Conservation (phyloP, 768 basidiomycete genomes). For the Lentinus brumalis region DNA sequence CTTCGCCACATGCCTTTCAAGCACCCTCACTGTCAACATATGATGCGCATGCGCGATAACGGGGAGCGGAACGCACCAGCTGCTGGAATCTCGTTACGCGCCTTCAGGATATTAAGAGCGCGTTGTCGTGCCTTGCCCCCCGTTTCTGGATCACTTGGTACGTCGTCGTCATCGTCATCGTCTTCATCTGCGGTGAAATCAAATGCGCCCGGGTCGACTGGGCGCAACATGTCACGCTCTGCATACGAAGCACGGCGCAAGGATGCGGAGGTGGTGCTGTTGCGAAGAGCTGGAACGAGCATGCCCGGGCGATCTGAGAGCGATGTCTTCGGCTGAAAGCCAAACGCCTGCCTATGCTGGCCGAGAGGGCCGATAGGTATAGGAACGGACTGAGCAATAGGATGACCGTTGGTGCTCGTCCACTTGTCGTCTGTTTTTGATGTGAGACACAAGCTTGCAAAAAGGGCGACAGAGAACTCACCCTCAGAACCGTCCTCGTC, state of each 20-base stretch:
- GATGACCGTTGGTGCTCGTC: conserved; percentile 4
- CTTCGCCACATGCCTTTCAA: conserved; percentile 79
- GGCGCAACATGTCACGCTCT: conserved; percentile 63
- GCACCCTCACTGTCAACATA: conserved; percentile 25
- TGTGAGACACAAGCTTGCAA: neutral
- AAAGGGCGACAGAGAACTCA: neutral
- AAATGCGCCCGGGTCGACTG: conserved; percentile 69
- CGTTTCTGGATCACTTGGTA: conserved; percentile 37
- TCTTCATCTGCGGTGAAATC: conserved; percentile 61
- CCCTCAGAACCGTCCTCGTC: conserved; percentile 16
- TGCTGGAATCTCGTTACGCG: conserved; percentile 62
- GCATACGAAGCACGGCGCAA: conserved; percentile 66
- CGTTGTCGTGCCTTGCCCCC: conserved; percentile 51
- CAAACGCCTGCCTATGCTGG: conserved; percentile 40
- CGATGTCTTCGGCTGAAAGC: conserved; percentile 51
- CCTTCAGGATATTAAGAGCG: conserved; percentile 71
- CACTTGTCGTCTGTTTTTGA: conserved; percentile 13
- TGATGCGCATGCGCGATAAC: neutral
- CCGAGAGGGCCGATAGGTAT: conserved; percentile 52
- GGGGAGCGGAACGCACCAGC: conserved; percentile 23
- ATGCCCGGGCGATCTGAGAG: conserved; percentile 40
- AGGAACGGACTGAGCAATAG: conserved; percentile 60
- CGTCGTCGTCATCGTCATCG: conserved; percentile 42
- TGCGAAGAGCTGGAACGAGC: conserved; percentile 32
- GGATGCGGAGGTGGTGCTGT: conserved; percentile 43